phyloP scores from a whole-genome alignment of 768 basidiomycete genomes.

The Lactarius pseudohatsudake region DNA sequence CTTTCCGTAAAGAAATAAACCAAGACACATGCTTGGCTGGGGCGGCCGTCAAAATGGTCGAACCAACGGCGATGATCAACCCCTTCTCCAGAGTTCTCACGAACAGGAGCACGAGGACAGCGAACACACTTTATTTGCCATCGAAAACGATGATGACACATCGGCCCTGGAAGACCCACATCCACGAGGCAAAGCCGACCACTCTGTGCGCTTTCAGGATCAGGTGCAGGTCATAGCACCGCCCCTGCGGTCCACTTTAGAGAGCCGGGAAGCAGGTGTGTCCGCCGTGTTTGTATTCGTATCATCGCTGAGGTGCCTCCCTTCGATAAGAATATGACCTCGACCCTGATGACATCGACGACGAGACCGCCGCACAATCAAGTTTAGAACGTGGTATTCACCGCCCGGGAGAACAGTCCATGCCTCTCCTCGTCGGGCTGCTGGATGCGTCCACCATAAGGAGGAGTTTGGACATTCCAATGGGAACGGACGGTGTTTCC shows the following conservation, averaged over 20 bases:
- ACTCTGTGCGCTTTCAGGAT: constrained; percentile 60
- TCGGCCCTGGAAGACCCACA: constrained; percentile 33
- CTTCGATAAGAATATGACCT: constrained; percentile 71
- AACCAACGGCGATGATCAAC: constrained; percentile 50
- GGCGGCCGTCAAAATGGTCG: constrained; percentile 23
- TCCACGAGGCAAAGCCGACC: constrained; percentile 29
- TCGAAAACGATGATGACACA: constrained; percentile 49
- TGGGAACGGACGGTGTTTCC: constrained; percentile 34
- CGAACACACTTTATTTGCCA: constrained; percentile 50
- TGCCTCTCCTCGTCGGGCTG: constrained; percentile 80
- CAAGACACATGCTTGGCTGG: constrained; percentile 23
- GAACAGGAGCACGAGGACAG: constrained; percentile 37
- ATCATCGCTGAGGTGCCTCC: constrained; percentile 20
- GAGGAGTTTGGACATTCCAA: constrained; percentile 56
- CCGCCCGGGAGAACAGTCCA: constrained; percentile 51
- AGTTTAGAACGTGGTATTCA: constrained; percentile 37
- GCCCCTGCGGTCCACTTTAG: constrained; percentile 64
- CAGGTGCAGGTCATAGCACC: constrained; percentile 68
- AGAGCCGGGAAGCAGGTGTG: constrained; percentile 82
- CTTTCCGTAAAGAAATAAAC: not conserved
- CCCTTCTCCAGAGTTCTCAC: constrained; percentile 52
- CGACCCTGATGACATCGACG: constrained; percentile 80
- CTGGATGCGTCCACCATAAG: constrained; percentile 61
- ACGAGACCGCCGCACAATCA: constrained; percentile 37
- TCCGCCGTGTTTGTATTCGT: constrained; percentile 33